These are phyloP conservation scores for Rhexocercosporidium sp. DNA, from an alignment of 2,329 filamentous ascomycete genomes.

Conservation along the genomic window DNA sequence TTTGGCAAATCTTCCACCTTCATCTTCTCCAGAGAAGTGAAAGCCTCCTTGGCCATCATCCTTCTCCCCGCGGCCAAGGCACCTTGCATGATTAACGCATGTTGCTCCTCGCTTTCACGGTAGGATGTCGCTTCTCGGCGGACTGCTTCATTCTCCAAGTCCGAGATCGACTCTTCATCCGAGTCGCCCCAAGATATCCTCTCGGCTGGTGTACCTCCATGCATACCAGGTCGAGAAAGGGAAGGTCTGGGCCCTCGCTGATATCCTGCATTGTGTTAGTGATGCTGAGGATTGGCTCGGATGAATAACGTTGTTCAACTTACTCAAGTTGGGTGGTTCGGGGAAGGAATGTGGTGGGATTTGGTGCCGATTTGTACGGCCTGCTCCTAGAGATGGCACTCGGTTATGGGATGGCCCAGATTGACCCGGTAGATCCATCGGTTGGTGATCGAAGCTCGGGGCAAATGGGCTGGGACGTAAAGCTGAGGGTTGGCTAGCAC, in stretches of 20 bases:
- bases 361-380: not conserved
- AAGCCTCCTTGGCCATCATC: constrained; percentile 37
- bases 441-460: not conserved
- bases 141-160: constrained; percentile 26
- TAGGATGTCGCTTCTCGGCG: constrained; percentile 19
- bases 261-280: not conserved
- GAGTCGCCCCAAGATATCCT: constrained; percentile 5
- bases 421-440: not conserved
- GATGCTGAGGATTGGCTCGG: too few relatives aligned
- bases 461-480: constrained; percentile 7
- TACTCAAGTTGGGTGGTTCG: not conserved
- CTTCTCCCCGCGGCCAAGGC: constrained; percentile 33
- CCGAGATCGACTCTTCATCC: constrained; percentile 14
- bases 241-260: not conserved
- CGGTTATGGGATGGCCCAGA: not conserved
- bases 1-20: constrained; percentile 36
- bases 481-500: not conserved
- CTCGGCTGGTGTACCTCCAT: not conserved
- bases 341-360: not conserved
- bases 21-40: constrained; percentile 39
- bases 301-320: not conserved
- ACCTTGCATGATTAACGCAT: constrained; percentile 33
- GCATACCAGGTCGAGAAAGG: not conserved
- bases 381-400: not conserved
- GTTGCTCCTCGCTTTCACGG: constrained; percentile 31